Evolutionary conservation across 192 early-diverging fungal genomes (phyloP).

Genomic region (Entomortierella lignicola): DNA sequence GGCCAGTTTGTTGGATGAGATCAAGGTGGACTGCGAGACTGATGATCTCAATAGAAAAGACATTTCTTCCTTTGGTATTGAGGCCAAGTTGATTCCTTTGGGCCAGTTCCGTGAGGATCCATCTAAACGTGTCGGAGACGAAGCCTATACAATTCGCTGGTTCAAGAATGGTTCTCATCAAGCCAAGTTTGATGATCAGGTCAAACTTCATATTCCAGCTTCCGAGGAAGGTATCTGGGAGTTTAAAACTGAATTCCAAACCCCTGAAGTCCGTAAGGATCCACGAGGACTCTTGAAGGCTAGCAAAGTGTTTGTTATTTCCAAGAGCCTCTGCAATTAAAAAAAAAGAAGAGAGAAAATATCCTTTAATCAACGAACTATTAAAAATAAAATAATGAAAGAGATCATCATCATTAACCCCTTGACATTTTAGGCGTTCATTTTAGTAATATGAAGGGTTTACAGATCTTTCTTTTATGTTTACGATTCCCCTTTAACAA

Average conservation of each 20-base stretch:
- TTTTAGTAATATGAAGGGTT: no score
- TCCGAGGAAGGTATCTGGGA: constrained; percentile 57
- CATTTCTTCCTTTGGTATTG: constrained; percentile 13
- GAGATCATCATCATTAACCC: no score
- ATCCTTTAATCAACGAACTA: no score
- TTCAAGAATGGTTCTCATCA: constrained; percentile 41
- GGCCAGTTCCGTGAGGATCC: constrained; percentile 63
- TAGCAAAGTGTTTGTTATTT: constrained; percentile 50
- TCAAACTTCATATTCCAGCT: constrained; percentile 27
- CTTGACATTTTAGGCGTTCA: no score
- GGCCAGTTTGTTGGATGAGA: constrained; percentile 61
- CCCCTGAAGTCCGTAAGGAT: constrained; percentile 60
- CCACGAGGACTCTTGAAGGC: constrained; percentile 51
- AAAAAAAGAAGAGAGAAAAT: no score
- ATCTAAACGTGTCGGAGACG: constrained; percentile 34
- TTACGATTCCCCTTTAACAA: no score
- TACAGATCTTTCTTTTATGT: no score
- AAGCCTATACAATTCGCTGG: constrained; percentile 56
- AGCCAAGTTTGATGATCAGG: constrained; percentile 37
- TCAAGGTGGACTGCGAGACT: constrained; percentile 49
- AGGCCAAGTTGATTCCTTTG: constrained; percentile 53
- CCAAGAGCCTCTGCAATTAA: constrained; percentile 24
- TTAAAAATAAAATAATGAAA: no score
- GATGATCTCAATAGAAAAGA: background rate
- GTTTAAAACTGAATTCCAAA: constrained; percentile 57